phyloP scores from a whole-genome alignment of 2,329 filamentous ascomycete species.

The Penicillium paneum region DNA sequence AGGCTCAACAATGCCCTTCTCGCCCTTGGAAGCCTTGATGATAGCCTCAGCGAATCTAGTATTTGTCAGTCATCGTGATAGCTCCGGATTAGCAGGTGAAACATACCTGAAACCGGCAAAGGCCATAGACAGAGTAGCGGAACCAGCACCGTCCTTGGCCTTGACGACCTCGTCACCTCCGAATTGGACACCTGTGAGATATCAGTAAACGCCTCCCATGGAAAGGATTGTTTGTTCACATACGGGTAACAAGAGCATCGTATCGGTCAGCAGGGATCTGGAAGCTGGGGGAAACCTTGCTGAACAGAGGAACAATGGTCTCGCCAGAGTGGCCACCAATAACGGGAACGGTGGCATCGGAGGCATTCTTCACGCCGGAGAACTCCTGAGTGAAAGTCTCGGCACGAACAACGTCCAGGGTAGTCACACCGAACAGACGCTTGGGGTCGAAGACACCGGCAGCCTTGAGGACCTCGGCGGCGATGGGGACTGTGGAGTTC shows the following conservation, averaged over 20 bases:
- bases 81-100: conserved; percentile 11
- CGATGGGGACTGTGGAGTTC: conserved; percentile 97
- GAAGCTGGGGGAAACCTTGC: conserved; percentile 76
- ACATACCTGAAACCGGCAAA: conserved; percentile 86
- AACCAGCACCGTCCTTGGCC: conserved; percentile 88
- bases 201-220: conserved; percentile 6
- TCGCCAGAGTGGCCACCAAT: conserved; percentile 96
- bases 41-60: conserved; percentile 87
- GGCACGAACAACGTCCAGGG: conserved; percentile 94
- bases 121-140: conserved; percentile 90
- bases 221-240: conserved; percentile 27
- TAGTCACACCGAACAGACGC: conserved; percentile 97
- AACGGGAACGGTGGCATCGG: conserved; percentile 82
- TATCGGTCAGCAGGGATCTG: conserved; percentile 86
- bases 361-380: conserved; percentile 74
- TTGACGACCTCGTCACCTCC: conserved; percentile 96
- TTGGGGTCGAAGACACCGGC: conserved; percentile 91
- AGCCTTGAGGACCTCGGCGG: conserved; percentile 92
- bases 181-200: conserved; percentile 71
- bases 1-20: conserved; percentile 90
- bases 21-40: conserved; percentile 80
- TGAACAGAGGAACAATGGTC: conserved; percentile 97
- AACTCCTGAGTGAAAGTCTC: conserved; percentile 93
- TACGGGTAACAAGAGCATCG: conserved; percentile 81
- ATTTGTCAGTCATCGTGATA: conserved; percentile 16